Base-by-base conservation (phyloP, 805 yeast species). In the Ogataea dorogensis region DNA sequence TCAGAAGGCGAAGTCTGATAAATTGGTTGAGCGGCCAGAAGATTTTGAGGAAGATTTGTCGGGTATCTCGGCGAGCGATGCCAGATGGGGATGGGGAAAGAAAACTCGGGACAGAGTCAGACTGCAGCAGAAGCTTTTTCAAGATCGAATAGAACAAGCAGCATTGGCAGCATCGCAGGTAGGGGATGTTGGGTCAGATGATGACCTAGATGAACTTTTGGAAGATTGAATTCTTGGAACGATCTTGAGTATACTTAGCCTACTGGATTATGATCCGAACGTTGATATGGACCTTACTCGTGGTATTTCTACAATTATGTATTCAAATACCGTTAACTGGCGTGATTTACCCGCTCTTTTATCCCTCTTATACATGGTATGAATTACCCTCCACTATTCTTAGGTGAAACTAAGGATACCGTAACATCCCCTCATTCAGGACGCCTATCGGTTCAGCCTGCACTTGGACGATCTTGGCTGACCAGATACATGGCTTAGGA, bases 21-120 rank as follows among this genome's bases (percentile, higher is more conserved):
- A 50, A 4, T 49, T 58, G 18, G 36, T 61, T n/a, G 56, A 59
- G 7, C 51, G 56, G 17, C 64, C 63, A n/a, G 63, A 61, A 15
- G 57, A 50, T 5, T 57, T 58, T 28, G 66, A 32, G 5, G 46
- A 40, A 16, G 37, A 33, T 13, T 17, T 36, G 5, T 35, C 45
- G 16, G 50, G 47, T 16, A 39, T 29, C 18, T 51, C 56, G 22
- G 69, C 64, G 19, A 58, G 66, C 31, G 77, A 77, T 22, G 54
- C 63, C 24, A 46, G 68, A 5, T 83, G 83, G 67, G 91, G 93
- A 18, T 83, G 88, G 87, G 93, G 93, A 37, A 84, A 83, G 56
- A 71, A 71, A 52, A 82, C 89, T 5, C 73, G 89, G 65, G 66
- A 67, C 46, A 68, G 67, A 40, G 76, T 75, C 26, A 73, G 75